Evolutionary conservation across 305 asterid species (phyloP).

Genomic region (Solanum aculeatissimum): DNA sequence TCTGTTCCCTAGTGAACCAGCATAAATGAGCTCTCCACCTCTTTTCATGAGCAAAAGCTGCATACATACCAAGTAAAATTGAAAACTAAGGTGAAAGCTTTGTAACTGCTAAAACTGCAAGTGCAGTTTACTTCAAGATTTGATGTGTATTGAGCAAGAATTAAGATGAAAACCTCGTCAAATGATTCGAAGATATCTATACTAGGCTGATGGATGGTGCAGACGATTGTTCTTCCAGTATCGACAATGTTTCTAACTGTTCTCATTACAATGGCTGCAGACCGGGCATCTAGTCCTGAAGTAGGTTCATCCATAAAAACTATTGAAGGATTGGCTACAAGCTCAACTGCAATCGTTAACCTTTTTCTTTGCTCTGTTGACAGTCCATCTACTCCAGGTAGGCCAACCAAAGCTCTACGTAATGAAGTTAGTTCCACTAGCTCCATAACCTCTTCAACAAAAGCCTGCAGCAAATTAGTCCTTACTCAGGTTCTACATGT

Average conservation of each 20-base stretch:
- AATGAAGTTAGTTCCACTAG: constrained; percentile 58
- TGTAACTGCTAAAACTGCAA: neutral
- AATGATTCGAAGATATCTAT: constrained; percentile 72
- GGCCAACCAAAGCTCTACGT: constrained; percentile 52
- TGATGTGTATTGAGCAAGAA: neutral
- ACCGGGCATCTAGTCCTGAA: constrained; percentile 73
- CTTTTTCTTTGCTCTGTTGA: constrained; percentile 77
- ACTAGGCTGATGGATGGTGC: constrained; percentile 87
- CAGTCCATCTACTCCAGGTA: constrained; percentile 67
- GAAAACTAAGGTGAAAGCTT: neutral
- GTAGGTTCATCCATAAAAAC: constrained; percentile 89
- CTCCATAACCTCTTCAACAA: constrained; percentile 65
- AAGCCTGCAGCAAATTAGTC: constrained; percentile 30
- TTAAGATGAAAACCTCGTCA: constrained; percentile 42
- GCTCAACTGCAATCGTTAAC: constrained; percentile 69
- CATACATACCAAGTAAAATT: constrained; percentile 1
- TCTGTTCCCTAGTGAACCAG: constrained; percentile 57
- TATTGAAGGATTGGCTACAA: constrained; percentile 76
- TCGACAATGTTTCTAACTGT: constrained; percentile 78
- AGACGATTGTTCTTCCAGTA: constrained; percentile 73
- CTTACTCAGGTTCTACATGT: neutral
- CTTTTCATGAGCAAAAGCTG: constrained; percentile 70
- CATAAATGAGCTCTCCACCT: constrained; percentile 72
- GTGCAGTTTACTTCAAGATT: neutral
- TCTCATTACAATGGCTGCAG: constrained; percentile 85